These are phyloP conservation scores for Chytriomyces confervae DNA, from an alignment of 192 early-diverging fungal genomes.

Conservation along the genomic window DNA sequence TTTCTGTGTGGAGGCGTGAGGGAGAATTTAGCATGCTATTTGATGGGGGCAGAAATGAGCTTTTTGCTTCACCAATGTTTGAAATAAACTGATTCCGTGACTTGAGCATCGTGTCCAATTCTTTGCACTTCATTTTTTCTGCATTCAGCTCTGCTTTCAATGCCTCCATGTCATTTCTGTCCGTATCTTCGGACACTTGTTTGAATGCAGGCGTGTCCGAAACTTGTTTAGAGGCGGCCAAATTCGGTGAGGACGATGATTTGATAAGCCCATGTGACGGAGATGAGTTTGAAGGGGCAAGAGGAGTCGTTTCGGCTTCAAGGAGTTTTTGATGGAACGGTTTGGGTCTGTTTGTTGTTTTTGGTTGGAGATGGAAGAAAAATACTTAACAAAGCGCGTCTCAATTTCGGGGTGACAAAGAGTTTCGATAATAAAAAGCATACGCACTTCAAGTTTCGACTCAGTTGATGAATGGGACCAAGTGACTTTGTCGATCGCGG, in stretches of 20 bases:
- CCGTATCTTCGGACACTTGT: neutral
- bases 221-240: too few relatives aligned
- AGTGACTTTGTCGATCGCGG: too few relatives aligned
- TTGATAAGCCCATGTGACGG: neutral
- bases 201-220: slow-evolving; percentile 2
- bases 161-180: neutral
- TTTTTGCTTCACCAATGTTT: slow-evolving; percentile 14
- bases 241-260: too few relatives aligned
- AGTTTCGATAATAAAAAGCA: too few relatives aligned
- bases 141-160: neutral
- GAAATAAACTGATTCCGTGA: slow-evolving; percentile 29
- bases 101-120: neutral
- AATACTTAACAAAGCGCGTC: too few relatives aligned
- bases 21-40: neutral
- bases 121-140: neutral
- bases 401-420: too few relatives aligned
- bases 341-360: slow-evolving; percentile 6
- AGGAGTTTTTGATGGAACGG: slow-evolving; percentile 27
- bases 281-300: neutral
- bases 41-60: neutral
- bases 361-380: neutral
- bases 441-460: too few relatives aligned
- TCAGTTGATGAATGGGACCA: too few relatives aligned
- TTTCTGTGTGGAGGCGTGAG: slow-evolving; percentile 5
- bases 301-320: slow-evolving; percentile 8